A percentile compares a stretch with the other conserved stretches of the same genome.
phyloP scores from a whole-genome alignment of 2,329 filamentous ascomycete species.

The Colletotrichum sidae region DNA sequence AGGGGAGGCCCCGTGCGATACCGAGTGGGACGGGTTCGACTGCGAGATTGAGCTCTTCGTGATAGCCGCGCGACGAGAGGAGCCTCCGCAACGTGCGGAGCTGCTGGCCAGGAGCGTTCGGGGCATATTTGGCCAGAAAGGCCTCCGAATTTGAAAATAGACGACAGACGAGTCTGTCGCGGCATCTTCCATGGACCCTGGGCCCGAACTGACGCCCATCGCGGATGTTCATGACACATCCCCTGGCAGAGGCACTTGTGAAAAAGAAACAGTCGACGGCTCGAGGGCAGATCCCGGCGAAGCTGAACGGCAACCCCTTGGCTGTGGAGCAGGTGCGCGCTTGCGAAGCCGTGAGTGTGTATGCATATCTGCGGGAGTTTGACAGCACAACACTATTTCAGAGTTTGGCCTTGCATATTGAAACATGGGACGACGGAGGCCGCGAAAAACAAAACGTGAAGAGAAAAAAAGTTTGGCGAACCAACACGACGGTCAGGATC shows the following conservation, averaged over 20 bases:
- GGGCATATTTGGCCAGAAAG: constrained; percentile 3
- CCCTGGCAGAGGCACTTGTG: background rate
- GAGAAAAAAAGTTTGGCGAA: background rate
- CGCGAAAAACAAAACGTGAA: background rate
- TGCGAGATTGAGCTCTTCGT: no score
- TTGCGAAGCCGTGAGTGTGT: background rate
- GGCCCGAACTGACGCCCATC: background rate
- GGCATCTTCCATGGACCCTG: background rate
- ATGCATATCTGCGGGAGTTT: constrained; percentile 10
- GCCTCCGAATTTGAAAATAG: background rate
- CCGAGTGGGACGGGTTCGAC: no score
- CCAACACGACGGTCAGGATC: background rate
- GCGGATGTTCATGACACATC: constrained; percentile 18
- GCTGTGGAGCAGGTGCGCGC: constrained; percentile 9
- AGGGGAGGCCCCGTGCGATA: no score
- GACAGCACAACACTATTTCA: constrained; percentile 6
- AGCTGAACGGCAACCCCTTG: constrained; percentile 22
- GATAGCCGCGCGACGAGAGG: no score
- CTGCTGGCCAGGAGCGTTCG: no score
- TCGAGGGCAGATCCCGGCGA: constrained; percentile 17
- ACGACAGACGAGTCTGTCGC: no score
- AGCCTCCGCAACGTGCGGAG: no score
- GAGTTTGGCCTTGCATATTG: constrained; percentile 6
- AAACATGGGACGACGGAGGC: background rate
- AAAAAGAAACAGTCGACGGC: constrained; percentile 1